A percentile compares a stretch with the other conserved stretches of the same genome.
Conservation (phyloP, 352 stramenopile genomes). For the Phytophthora europaea region DNA sequence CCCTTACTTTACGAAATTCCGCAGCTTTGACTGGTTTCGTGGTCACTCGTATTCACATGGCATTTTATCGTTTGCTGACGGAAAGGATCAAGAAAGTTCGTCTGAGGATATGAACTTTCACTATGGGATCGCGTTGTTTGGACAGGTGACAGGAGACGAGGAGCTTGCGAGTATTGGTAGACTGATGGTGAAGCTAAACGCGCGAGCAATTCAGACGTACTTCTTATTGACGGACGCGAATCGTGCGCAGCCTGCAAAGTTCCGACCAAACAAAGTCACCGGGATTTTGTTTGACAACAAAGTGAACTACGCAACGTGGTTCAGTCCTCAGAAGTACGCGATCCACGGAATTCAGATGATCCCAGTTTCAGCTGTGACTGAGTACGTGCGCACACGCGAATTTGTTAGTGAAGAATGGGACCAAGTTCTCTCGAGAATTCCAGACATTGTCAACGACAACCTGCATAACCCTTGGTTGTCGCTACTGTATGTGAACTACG, state of each 20-base stretch:
- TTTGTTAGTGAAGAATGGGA: constrained; percentile 55
- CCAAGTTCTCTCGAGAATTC: constrained; percentile 34
- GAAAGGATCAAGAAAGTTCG: constrained; percentile 47
- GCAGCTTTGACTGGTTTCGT: constrained; percentile 40
- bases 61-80: constrained; percentile 32
- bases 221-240: constrained; percentile 40
- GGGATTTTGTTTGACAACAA: constrained; percentile 74
- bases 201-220: constrained; percentile 37
- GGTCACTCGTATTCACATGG: constrained; percentile 50
- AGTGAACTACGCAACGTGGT: constrained; percentile 68
- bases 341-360: constrained; percentile 82
- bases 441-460: constrained; percentile 36
- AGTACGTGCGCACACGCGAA: constrained; percentile 43
- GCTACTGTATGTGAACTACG: constrained; percentile 73
- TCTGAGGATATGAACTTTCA: constrained; percentile 50
- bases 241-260: constrained; percentile 27
- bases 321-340: constrained; percentile 59
- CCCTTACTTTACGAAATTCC: constrained; percentile 36
- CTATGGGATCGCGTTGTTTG: constrained; percentile 36
- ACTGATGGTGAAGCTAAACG: constrained; percentile 41
- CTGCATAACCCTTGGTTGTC: constrained; percentile 64
- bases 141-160: constrained; percentile 23
- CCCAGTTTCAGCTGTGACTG: constrained; percentile 53
- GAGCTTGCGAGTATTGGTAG: constrained; percentile 26
- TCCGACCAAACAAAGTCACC: constrained; percentile 55